These are phyloP conservation scores for Epichloe elymi DNA, from an alignment of 2,329 filamentous ascomycete species.

Conservation along the genomic window DNA sequence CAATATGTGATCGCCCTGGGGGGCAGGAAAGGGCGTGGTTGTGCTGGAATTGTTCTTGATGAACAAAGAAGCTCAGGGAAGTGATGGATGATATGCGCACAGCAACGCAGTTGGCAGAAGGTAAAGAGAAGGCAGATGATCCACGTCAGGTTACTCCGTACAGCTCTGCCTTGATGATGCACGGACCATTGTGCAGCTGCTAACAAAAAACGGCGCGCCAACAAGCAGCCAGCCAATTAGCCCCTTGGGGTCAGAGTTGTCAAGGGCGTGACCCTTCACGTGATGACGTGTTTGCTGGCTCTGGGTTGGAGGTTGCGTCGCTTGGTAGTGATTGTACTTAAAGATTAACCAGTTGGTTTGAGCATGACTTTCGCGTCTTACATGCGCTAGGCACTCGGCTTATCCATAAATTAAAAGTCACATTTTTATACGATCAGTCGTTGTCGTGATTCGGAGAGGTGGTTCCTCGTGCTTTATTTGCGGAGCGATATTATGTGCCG, in stretches of 20 bases:
- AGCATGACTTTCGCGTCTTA: no score
- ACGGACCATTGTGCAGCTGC: conserved; percentile 3
- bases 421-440: no score
- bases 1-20: not conserved
- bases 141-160: conserved; percentile 30
- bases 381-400: no score
- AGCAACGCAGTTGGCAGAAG: not conserved
- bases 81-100: not conserved
- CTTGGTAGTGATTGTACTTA: no score
- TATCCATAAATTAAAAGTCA: no score
- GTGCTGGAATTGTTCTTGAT: not conserved
- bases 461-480: no score
- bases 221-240: not conserved
- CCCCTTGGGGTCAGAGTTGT: no score
- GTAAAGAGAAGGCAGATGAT: conserved; percentile 15
- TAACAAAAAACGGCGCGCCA: not conserved
- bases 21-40: not conserved
- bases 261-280: not conserved
- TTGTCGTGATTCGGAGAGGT: no score
- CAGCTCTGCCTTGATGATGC: conserved; percentile 22
- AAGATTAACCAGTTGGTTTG: no score
- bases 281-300: conserved; percentile 1
- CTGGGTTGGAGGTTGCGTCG: no score
- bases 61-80: not conserved
- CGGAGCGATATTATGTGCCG: no score